Base-by-base conservation (phyloP, 2,329 filamentous ascomycete genomes). In the Pseudogymnoascus sp. region DNA sequence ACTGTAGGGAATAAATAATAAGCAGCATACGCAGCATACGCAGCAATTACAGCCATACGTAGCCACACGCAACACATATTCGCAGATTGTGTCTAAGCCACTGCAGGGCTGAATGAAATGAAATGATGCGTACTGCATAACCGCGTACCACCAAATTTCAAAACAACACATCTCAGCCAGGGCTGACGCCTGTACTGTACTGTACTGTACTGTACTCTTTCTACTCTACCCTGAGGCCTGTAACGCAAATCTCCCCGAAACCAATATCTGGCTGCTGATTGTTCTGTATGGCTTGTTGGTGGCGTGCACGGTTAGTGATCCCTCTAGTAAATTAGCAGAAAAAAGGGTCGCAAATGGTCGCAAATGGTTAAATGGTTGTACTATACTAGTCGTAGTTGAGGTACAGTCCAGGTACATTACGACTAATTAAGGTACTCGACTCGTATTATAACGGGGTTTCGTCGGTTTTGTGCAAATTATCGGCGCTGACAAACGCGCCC, bases 401-500 rank as follows among this genome's bases (percentile, higher is more conserved):
- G 21, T 21, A 37, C 13, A 37, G 36, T n/a, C 36, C 33, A 35
- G 21, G 21, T 21, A 21, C 21, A 21, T 21, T 27, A 42, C 40
- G 40, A 45, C 21, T 45, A 45, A 45, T 45, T 45, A 21, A 40
- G 29, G 48, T 21, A 33, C 29, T 33, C 29, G 48, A 21, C 48
- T 33, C 48, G 48, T 55, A 55, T 55, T 12, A 29, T 27, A 33
- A 55, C 29, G 29, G 48, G 48, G n/a, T 45, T 45, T 13, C 25
- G 40, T 37, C n/a, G 12, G 36, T n/a, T 27, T 8, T 27, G 40
- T 55, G 48, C 48, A 33, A 55, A 55, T 55, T 10, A n/a, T 55
- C 21, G 48, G 48, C 48, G 48, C 48, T 55, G 48, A 55, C 48
- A 55, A 55, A 55, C 48, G 48, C 48, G 48, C 48, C 48, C 29